phyloP scores from a whole-genome alignment of 768 basidiomycete species.

The Phlebiopsis gigantea region DNA sequence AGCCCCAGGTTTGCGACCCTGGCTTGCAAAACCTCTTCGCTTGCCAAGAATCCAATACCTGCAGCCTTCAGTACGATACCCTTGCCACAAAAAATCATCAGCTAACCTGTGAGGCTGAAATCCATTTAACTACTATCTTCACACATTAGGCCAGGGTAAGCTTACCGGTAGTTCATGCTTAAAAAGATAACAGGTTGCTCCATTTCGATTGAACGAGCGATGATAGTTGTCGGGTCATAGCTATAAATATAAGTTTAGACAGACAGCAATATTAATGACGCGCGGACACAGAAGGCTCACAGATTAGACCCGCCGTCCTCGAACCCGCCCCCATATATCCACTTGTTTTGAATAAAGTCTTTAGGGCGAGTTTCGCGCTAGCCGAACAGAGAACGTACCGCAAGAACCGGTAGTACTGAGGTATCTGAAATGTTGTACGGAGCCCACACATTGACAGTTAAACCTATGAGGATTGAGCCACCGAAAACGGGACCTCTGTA shows the following conservation, averaged over 20 bases:
- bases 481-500: background rate
- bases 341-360: background rate
- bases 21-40: constrained; percentile 34
- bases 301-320: background rate
- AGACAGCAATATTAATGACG: background rate
- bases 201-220: constrained; percentile 35
- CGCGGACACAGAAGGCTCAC: too few species aligned
- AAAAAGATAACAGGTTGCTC: constrained; percentile 46
- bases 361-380: background rate
- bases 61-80: background rate
- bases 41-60: constrained; percentile 38
- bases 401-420: background rate
- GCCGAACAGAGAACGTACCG: background rate
- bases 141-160: background rate
- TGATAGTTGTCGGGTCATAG: constrained; percentile 11
- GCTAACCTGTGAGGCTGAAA: background rate
- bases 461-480: background rate
- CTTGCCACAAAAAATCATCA: background rate
- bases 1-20: constrained; percentile 44
- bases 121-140: background rate
- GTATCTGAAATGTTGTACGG: background rate
- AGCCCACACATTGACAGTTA: background rate
- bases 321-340: background rate
- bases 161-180: constrained; percentile 46
- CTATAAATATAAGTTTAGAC: too few species aligned